Evolutionary conservation across 371 early-diverging fungal genomes (phyloP).

Genomic region (Fennellomyces sp.): DNA sequence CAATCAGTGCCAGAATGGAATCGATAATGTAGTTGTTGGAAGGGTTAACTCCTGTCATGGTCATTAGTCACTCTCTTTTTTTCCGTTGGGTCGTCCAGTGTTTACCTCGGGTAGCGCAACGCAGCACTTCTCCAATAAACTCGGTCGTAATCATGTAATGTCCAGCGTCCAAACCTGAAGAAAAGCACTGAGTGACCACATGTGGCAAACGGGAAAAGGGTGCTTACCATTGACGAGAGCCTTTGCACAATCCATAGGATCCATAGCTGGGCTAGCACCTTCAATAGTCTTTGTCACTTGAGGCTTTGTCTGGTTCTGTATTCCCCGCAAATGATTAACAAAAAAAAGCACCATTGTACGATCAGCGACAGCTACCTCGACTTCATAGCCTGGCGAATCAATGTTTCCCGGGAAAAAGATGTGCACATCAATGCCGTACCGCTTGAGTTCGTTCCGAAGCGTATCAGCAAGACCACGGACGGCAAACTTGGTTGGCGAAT

Average conservation of each 20-base stretch:
- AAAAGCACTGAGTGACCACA: too few species aligned
- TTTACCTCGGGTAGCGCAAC: slow-evolving; percentile 49
- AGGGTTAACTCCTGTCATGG: slow-evolving; percentile 38
- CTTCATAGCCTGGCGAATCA: slow-evolving; percentile 78
- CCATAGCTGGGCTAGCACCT: slow-evolving; percentile 61
- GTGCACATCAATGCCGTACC: slow-evolving; percentile 72
- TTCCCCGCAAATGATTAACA: too few species aligned
- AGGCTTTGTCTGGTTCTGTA: slow-evolving; percentile 83
- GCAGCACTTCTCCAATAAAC: slow-evolving; percentile 49
- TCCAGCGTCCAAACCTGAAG: slow-evolving; percentile 32
- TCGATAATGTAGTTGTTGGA: slow-evolving; percentile 47
- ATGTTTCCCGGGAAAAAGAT: slow-evolving; percentile 87
- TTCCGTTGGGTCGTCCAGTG: too few species aligned
- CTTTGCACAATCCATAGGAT: slow-evolving; percentile 65
- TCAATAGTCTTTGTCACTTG: slow-evolving; percentile 82
- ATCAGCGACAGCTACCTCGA: slow-evolving; percentile 56
- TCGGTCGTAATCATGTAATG: slow-evolving; percentile 59
- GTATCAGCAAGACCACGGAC: slow-evolving; percentile 79
- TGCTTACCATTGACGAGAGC: slow-evolving; percentile 53
- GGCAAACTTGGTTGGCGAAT: slow-evolving; percentile 86
- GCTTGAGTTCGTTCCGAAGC: slow-evolving; percentile 74
- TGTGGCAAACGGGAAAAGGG: too few species aligned
- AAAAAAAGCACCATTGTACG: neutral
- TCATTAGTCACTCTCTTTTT: neutral
- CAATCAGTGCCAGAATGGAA: slow-evolving; percentile 33